Evolutionary conservation across 257 asterid species (phyloP), one percentile per base, ranked within the genome.

Genomic region (Mentha longifolia): DNA sequence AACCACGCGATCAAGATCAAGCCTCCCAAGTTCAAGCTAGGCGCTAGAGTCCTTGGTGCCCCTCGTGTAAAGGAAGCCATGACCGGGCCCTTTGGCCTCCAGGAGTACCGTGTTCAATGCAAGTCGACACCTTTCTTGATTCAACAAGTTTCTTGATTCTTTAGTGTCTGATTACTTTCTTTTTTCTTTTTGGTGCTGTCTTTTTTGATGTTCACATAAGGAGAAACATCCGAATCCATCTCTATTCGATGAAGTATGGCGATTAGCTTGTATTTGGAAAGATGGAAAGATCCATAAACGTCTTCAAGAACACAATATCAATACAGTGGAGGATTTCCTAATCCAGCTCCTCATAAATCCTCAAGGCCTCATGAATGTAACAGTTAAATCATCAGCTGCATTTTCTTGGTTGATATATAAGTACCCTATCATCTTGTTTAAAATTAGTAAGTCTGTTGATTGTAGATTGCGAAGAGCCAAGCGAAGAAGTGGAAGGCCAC

Each of bases 301-400:
- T 57, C 85, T 91, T 61, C 37, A 15, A 0, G 1, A 2, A 7
- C 59, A 17, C 19, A 51, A 67, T 9, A 82, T 91, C 58, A 0
- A 5, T 14, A 84, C 84, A 0, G 92, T 91, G 20, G 79, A 83
- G 78, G 79, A 84, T 69, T 87, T 91, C 73, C 84, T 88, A 43
- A 72, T 79, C 51, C 78, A 46, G 42, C 86, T 76, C 78, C 79
- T 78, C 1, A 75, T 54, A 57, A 64, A 87, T 74, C 77, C 82
- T 47, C 33, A 76, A 39, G 66, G 67, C 63, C 91, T 91, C 77
- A 62, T 68, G 81, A 41, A 45, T 0, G 97, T 91, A 87, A 77
- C 59, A n/a, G n/a, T n/a, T n/a, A n/a, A n/a, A n/a, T n/a, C n/a
- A 42, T 42, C 47, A 42, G 14, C 14, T 1, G 14, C 3, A 42